A percentile compares a stretch with the other conserved stretches of the same genome.
These are phyloP conservation scores for Colletotrichum lini DNA, from an alignment of 2,329 filamentous ascomycete species.

Conservation along the genomic window DNA sequence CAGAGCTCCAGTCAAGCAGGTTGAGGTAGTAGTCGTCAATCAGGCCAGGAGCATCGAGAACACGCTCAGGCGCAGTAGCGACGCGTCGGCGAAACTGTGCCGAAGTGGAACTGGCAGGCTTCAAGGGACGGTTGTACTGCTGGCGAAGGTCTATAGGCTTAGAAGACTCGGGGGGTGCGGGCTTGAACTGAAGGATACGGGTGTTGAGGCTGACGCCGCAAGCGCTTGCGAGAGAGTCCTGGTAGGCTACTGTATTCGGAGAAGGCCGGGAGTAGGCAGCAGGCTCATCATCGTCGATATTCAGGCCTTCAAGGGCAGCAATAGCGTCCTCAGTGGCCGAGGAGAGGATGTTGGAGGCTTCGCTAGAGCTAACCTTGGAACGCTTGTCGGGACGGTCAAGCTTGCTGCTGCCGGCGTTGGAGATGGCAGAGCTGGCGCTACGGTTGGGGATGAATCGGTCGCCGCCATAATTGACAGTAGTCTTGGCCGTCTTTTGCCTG, in stretches of 20 bases:
- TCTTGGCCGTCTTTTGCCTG: slow-evolving; percentile 75
- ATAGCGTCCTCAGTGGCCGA: slow-evolving; percentile 85
- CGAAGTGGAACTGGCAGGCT: slow-evolving; percentile 78
- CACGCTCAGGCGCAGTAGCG: slow-evolving; percentile 93
- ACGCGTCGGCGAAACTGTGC: slow-evolving; percentile 94
- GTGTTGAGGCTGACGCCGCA: slow-evolving; percentile 95
- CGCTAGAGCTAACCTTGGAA: slow-evolving; percentile 78
- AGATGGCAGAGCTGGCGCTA: slow-evolving; percentile 87
- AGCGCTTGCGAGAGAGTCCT: slow-evolving; percentile 89
- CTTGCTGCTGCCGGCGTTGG: slow-evolving; percentile 86
- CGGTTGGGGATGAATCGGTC: slow-evolving; percentile 98
- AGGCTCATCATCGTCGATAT: slow-evolving; percentile 78
- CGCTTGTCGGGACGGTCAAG: slow-evolving; percentile 79
- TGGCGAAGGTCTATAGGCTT: slow-evolving; percentile 98
- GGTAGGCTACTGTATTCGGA: slow-evolving; percentile 90
- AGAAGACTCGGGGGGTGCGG: slow-evolving; percentile 95
- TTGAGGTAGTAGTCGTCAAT: slow-evolving; percentile 99
- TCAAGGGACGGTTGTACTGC: slow-evolving; percentile 97
- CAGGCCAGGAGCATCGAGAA: slow-evolving; percentile 94
- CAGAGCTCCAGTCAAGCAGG: slow-evolving; percentile 96
- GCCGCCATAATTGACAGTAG: slow-evolving; percentile 82
- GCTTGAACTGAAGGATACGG: slow-evolving; percentile 98
- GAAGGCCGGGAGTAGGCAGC: slow-evolving; percentile 82
- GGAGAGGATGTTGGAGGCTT: slow-evolving; percentile 83
- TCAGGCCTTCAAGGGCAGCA: slow-evolving; percentile 84